A percentile compares a stretch with the other conserved stretches of the same genome.
Evolutionary conservation across 495 filamentous ascomycete genomes (phyloP).

Genomic region (Neurospora sp.): DNA sequence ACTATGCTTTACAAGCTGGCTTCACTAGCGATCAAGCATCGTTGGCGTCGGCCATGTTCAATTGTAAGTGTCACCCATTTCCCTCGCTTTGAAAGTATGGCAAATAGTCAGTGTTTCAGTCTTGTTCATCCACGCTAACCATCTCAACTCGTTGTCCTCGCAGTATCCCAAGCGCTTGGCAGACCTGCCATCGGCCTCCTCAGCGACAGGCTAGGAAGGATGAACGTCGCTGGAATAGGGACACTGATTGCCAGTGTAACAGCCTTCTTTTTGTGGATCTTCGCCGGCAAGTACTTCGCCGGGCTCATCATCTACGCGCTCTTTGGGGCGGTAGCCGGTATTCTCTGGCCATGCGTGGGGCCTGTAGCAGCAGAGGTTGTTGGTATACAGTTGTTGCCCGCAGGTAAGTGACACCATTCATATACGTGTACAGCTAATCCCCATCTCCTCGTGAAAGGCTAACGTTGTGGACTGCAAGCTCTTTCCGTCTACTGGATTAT

Average conservation of each 20-base stretch:
- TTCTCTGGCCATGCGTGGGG: conserved; percentile 62
- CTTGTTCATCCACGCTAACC: background rate
- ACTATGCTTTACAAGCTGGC: conserved; percentile 56
- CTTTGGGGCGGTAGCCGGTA: conserved; percentile 59
- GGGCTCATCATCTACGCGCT: conserved; percentile 63
- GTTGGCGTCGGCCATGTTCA: conserved; percentile 61
- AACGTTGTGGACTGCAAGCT: conserved; percentile 15
- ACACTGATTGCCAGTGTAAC: conserved; percentile 51
- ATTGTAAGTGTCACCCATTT: conserved; percentile 36
- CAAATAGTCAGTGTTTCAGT: background rate
- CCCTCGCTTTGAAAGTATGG: conserved; percentile 25
- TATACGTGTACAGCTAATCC: background rate
- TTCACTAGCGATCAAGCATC: conserved; percentile 56
- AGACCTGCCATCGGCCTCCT: conserved; percentile 58
- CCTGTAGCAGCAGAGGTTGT: conserved; percentile 74
- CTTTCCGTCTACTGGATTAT: conserved; percentile 69
- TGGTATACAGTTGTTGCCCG: conserved; percentile 59
- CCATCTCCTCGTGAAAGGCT: background rate
- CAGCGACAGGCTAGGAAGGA: conserved; percentile 54
- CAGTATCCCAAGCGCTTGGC: conserved; percentile 35
- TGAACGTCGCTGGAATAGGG: conserved; percentile 54
- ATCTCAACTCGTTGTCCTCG: background rate
- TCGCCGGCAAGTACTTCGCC: conserved; percentile 52
- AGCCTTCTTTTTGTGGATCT: conserved; percentile 57
- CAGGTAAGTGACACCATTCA: conserved; percentile 26